Conservation (phyloP, 2,329 filamentous ascomycete species). For the Kalmusia sp. region DNA sequence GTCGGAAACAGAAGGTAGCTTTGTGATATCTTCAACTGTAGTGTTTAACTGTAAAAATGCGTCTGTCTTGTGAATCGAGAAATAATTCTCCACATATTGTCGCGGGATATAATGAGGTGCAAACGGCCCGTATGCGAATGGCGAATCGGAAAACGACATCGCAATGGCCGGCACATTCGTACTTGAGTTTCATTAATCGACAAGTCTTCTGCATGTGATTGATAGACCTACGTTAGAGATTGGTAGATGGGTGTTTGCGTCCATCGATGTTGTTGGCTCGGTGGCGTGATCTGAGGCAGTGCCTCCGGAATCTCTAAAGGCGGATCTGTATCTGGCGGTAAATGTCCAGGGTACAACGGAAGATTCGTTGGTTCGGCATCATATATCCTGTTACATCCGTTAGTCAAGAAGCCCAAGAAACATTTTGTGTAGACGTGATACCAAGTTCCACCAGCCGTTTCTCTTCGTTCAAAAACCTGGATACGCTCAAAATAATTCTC, state of each 20-base stretch:
- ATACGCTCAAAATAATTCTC: conserved; percentile 44
- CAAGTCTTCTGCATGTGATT: conserved; percentile 56
- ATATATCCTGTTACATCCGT: conserved; percentile 56
- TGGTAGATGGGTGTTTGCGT: conserved; percentile 60
- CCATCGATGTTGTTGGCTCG: conserved; percentile 56
- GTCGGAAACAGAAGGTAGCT: conserved; percentile 22
- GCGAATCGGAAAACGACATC: conserved; percentile 62
- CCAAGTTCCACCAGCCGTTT: conserved; percentile 46
- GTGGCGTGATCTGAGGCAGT: conserved; percentile 51
- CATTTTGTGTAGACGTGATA: conserved; percentile 10
- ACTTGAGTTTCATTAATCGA: conserved; percentile 21
- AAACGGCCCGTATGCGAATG: conserved; percentile 64
- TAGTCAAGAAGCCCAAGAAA: too few species aligned
- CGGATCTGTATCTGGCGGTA: conserved; percentile 56
- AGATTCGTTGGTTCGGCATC: conserved; percentile 52
- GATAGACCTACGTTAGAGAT: conserved; percentile 60
- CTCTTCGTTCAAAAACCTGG: conserved; percentile 44
- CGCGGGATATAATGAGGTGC: conserved; percentile 62
- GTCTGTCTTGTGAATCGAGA: conserved; percentile 59
- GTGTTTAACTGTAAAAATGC: conserved; percentile 57
- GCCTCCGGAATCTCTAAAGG: conserved; percentile 53
- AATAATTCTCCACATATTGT: conserved; percentile 59
- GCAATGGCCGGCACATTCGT: conserved; percentile 65
- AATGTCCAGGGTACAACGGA: conserved; percentile 50
- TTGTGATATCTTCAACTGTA: conserved; percentile 59